These are phyloP conservation scores for Zoysia pacifica DNA, from an alignment of 176 grass and related monocot species.

Conservation along the genomic window DNA sequence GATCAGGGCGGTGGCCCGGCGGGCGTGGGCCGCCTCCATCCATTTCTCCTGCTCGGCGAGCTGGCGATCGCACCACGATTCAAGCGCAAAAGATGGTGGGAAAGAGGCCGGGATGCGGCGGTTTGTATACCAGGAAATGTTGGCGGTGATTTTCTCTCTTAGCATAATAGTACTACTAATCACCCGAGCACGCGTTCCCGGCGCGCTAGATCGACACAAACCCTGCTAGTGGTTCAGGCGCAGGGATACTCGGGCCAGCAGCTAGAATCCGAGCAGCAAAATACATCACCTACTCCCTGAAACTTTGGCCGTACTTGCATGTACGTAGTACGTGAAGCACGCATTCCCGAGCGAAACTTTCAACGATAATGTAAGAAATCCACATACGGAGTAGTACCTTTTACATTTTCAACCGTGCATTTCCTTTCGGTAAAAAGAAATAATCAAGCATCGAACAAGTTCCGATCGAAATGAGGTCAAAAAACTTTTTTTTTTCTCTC, in stretches of 20 bases:
- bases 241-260: neutral
- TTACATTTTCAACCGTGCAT: neutral
- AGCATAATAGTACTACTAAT: neutral
- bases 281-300: neutral
- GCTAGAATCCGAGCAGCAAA: neutral
- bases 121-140: neutral
- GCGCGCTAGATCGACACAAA: neutral
- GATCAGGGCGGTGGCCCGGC: neutral
- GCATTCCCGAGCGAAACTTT: neutral
- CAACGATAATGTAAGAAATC: neutral
- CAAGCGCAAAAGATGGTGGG: neutral
- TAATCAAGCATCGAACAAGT: neutral
- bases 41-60: neutral
- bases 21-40: neutral
- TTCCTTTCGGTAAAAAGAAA: slow-evolving; percentile 8
- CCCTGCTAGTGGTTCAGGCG: neutral
- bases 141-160: neutral
- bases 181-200: too few species aligned
- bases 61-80: slow-evolving; percentile 20
- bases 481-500: neutral
- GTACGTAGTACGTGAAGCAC: slow-evolving; percentile 4
- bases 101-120: neutral
- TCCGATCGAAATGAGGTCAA: slow-evolving; percentile 15
- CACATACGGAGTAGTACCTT: too few species aligned
- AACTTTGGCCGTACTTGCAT: slow-evolving; percentile 11